A percentile compares a stretch with the other conserved stretches of the same genome.
Conservation (phyloP, 2,329 filamentous ascomycete species). For the Sphaerulina musiva region DNA sequence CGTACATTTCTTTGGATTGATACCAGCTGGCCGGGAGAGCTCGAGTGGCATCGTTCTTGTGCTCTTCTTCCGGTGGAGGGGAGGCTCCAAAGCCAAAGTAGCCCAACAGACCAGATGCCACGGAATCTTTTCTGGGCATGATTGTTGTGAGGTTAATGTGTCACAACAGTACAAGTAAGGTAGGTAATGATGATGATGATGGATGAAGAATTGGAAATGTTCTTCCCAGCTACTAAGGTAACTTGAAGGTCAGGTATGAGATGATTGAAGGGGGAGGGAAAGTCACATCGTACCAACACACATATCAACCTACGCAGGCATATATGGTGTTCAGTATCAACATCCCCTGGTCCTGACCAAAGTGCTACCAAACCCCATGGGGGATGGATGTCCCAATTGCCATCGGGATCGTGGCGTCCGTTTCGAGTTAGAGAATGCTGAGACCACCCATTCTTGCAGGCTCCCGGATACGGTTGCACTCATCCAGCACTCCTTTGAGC, state of each 20-base stretch:
- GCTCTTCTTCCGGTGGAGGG: slow-evolving; percentile 19
- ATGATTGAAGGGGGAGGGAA: neutral
- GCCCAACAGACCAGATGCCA: slow-evolving; percentile 12
- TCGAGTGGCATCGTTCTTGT: slow-evolving; percentile 30
- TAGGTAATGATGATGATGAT: neutral
- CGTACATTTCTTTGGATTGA: slow-evolving; percentile 39
- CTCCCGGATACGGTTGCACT: slow-evolving; percentile 13
- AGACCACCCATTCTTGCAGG: slow-evolving; percentile 1
- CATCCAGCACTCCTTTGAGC: neutral
- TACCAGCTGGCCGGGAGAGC: slow-evolving; percentile 43
- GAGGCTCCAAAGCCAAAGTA: slow-evolving; percentile 37
- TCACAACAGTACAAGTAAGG: neutral
- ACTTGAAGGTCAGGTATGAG: neutral
- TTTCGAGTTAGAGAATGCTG: slow-evolving; percentile 9
- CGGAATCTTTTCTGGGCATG: slow-evolving; percentile 11
- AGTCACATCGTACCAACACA: neutral
- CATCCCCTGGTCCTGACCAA: slow-evolving; percentile 5
- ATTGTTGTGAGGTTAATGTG: neutral
- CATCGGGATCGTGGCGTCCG: slow-evolving; percentile 5
- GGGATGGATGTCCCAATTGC: slow-evolving; percentile 12
- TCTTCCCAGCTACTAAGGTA: neutral
- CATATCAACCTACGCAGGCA: slow-evolving; percentile 4
- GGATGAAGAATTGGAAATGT: neutral
- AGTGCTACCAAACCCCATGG: slow-evolving; percentile 14
- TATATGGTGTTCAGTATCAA: slow-evolving; percentile 11